These are phyloP conservation scores for Hypoxylon lienhwacheense DNA, from an alignment of 495 filamentous ascomycete species.

Conservation along the genomic window DNA sequence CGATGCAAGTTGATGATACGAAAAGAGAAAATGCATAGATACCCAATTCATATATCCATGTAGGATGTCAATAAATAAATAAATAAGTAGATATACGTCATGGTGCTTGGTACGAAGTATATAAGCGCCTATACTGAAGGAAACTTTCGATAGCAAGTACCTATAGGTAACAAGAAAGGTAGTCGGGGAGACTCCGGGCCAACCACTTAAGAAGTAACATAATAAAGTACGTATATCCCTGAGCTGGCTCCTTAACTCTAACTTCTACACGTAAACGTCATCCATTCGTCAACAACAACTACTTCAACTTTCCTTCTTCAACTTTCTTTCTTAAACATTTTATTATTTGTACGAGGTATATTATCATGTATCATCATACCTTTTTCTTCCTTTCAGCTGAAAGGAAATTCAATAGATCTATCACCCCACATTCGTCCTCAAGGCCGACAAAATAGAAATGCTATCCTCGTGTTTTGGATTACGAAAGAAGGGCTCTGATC, in stretches of 20 bases:
- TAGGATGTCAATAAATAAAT: too few relatives aligned
- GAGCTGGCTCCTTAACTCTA: slow-evolving; percentile 3
- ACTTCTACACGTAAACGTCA: slow-evolving; percentile 28
- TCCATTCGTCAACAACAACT: slow-evolving; percentile 25
- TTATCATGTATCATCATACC: neutral
- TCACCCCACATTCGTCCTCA: too few relatives aligned
- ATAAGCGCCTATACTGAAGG: neutral
- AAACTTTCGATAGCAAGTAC: neutral
- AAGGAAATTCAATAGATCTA: too few relatives aligned
- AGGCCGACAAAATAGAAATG: too few relatives aligned
- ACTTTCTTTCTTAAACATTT: too few relatives aligned
- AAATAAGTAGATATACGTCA: too few relatives aligned
- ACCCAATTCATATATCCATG: too few relatives aligned
- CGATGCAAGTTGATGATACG: too few relatives aligned
- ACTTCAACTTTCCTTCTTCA: too few relatives aligned
- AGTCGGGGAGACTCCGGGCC: neutral
- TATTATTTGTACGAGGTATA: too few relatives aligned
- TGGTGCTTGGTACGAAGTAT: neutral
- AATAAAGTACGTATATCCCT: neutral
- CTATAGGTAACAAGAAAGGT: neutral
- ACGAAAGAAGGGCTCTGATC: slow-evolving; percentile 37
- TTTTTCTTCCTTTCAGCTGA: too few relatives aligned
- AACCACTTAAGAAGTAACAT: neutral
- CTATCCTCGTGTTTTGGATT: slow-evolving; percentile 45
- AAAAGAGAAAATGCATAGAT: too few relatives aligned